Conservation (phyloP, 2,329 filamentous ascomycete genomes). For the Scleromitrula shiraiana region DNA sequence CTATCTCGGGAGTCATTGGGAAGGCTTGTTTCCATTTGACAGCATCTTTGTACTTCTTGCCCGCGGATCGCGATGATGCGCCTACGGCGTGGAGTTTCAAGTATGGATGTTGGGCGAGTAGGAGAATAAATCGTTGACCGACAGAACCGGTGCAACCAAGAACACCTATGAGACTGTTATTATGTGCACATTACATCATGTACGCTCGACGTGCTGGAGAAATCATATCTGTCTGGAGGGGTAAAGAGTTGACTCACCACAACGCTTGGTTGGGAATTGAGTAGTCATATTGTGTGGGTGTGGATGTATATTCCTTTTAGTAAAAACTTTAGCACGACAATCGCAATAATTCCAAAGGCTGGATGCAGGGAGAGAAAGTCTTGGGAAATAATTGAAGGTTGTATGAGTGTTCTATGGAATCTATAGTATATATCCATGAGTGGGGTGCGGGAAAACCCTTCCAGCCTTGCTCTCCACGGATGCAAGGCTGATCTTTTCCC, state of each 20-base stretch:
- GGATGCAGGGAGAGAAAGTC: no score
- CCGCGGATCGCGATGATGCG: conserved; percentile 79
- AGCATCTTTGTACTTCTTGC: conserved; percentile 91
- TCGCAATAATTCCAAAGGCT: no score
- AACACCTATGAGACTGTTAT: conserved; percentile 45
- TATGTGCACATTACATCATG: background rate
- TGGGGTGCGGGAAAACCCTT: no score
- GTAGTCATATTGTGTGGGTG: conserved; percentile 14
- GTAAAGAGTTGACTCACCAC: conserved; percentile 27
- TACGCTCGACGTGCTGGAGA: no score
- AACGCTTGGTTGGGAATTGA: conserved; percentile 48
- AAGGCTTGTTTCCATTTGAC: conserved; percentile 89
- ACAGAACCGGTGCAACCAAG: conserved; percentile 91
- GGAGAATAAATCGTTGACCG: conserved; percentile 88
- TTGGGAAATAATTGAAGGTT: background rate
- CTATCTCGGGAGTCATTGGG: conserved; percentile 69
- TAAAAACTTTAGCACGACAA: no score
- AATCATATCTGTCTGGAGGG: background rate
- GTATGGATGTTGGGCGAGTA: conserved; percentile 80
- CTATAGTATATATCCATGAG: no score
- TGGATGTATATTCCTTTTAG: no score
- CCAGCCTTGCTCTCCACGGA: background rate
- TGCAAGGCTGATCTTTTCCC: background rate
- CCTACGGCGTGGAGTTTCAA: conserved; percentile 84
- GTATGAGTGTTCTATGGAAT: background rate